Evolutionary conservation across 495 filamentous ascomycete species (phyloP), one percentile per base, ranked within the genome.

Genomic region (Xylaria bambusicola): DNA sequence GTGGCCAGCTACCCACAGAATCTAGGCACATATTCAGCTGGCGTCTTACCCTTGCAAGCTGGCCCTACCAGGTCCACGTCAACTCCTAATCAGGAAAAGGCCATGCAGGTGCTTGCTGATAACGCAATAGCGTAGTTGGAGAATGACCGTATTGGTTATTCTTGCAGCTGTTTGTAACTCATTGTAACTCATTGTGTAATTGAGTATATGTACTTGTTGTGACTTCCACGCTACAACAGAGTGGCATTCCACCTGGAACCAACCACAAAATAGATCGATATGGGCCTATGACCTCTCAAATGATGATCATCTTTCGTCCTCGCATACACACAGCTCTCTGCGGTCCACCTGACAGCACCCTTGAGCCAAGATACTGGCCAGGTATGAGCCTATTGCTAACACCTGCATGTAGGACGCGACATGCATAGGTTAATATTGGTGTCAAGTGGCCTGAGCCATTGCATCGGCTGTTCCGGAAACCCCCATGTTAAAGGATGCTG

Each of bases 1-100:
- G 20, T 52, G 20, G 20, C 40, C 50, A 40, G 50, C 50, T 52
- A 52, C 27, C 21, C 20, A 18, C 50, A 27, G 33, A 52, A 3
- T 24, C 50, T 52, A 29, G 50, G 50, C 50, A 35, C 50, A 52
- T 51, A 38, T 52, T 52, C 50, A 52, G 50, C 50, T 52, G 21
- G 12, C 21, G 35, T 36, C 35, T n/a, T 41, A 52, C 8, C 50
- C 35, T 31, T 27, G 21, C 13, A 40, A 40, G 33, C 31, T 33
- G 31, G 31, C 7, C 8, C 6, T 38, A 15, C 3, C 6, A 27
- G 18, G 17, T 35, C 50, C 33, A 27, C 1, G 18, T 24, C 38
- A 23, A 51, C 17, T 40, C 17, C 50, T 27, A 27, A 52, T 17
- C 49, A 12, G 33, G 49, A 40, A 12, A 33, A 35, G 18, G 20